phyloP scores from a whole-genome alignment of 306 rosid genomes.

The Vigna unguiculata region DNA sequence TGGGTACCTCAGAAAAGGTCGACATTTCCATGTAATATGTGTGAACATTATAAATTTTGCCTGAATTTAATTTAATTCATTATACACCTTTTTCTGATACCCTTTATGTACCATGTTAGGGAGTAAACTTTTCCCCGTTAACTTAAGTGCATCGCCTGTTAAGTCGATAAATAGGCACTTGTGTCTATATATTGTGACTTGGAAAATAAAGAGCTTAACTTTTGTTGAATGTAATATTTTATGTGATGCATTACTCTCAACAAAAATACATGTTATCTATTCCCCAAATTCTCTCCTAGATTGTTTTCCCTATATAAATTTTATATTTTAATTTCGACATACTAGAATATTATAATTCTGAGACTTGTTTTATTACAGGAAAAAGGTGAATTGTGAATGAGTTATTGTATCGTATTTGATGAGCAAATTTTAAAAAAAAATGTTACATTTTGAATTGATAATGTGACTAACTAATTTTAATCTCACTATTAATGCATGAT shows the following conservation, averaged over 20 bases:
- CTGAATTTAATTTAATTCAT: not conserved
- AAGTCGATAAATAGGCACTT: too few species aligned
- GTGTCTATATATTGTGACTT: too few species aligned
- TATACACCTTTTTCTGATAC: not conserved
- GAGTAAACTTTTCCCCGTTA: conserved; percentile 1
- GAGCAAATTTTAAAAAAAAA: too few species aligned
- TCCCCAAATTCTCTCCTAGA: not conserved
- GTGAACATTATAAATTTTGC: conserved; percentile 23
- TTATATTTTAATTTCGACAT: not conserved
- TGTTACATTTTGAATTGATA: too few species aligned
- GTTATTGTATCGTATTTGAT: too few species aligned
- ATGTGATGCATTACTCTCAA: too few species aligned
- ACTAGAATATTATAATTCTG: not conserved
- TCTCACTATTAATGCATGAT: too few species aligned
- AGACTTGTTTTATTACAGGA: not conserved
- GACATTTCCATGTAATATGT: not conserved
- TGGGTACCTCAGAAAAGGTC: not conserved
- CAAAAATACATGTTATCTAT: too few species aligned
- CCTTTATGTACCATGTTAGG: not conserved
- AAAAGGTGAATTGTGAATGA: too few species aligned
- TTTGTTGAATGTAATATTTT: too few species aligned
- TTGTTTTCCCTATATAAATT: not conserved
- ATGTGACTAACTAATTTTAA: too few species aligned
- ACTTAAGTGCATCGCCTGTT: not conserved
- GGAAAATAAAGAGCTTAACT: too few species aligned